Percentiles rank a stretch among this genome's conserved stretches.
Evolutionary conservation across 345 rosid genomes (phyloP).

Genomic region (Adansonia digitata): DNA sequence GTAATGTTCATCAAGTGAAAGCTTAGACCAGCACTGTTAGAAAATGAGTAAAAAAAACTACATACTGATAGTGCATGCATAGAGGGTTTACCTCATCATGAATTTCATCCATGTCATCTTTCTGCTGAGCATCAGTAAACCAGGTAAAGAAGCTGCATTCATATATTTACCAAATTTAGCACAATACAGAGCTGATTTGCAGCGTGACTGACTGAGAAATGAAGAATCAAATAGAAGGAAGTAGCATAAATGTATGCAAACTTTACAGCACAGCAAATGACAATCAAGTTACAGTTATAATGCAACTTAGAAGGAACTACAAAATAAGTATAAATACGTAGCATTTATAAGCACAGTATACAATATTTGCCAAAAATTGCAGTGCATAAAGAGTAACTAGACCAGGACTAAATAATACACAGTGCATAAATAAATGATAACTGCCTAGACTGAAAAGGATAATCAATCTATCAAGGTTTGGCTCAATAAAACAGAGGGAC

Average conservation of each 20-base stretch:
- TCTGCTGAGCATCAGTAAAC: conserved; percentile 58
- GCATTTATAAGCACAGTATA: background rate
- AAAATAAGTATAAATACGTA: background rate
- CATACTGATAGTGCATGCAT: background rate
- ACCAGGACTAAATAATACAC: background rate
- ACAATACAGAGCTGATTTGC: background rate
- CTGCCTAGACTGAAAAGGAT: background rate
- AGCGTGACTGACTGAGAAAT: background rate
- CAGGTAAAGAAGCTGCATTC: conserved; percentile 60
- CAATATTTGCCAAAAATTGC: background rate
- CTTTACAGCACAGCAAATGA: background rate
- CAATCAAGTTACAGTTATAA: background rate
- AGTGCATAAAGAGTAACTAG: background rate
- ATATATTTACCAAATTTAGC: background rate
- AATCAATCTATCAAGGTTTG: background rate
- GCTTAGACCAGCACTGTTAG: background rate
- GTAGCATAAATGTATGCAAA: background rate
- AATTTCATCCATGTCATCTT: conserved; percentile 54
- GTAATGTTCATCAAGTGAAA: conserved; percentile 20
- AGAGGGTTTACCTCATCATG: conserved; percentile 67
- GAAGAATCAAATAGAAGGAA: background rate
- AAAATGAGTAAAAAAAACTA: background rate
- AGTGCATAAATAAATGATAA: background rate
- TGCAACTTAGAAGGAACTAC: background rate
- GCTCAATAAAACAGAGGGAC: background rate